These are phyloP conservation scores for Saccharomycopsis sp. DNA, from an alignment of 805 yeast species.

Conservation along the genomic window DNA sequence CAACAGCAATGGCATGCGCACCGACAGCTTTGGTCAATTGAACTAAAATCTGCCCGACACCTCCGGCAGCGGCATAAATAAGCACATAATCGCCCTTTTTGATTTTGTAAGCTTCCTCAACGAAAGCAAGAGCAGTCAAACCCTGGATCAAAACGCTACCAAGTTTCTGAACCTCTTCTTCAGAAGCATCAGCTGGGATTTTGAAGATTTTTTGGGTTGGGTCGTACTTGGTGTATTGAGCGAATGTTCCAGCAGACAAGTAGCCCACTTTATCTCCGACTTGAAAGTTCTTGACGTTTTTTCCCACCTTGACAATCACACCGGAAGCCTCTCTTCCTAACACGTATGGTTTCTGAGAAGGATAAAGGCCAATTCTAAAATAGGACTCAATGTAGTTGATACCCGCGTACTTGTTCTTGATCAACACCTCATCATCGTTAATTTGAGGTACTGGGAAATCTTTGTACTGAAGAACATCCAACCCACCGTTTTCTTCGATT, in stretches of 20 bases:
- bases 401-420: conserved; percentile 74
- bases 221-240: conserved; percentile 57
- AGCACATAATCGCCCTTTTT: conserved; percentile 64
- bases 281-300: conserved; percentile 42
- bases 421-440: conserved; percentile 49
- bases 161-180: conserved; percentile 44
- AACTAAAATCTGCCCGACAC: conserved; percentile 69
- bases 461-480: conserved; percentile 50
- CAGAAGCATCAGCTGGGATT: conserved; percentile 42
- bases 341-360: conserved; percentile 49
- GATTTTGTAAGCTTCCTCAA: conserved; percentile 58
- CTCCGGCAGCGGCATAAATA: conserved; percentile 94
- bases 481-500: conserved; percentile 49
- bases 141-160: conserved; percentile 67
- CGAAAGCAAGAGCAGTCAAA: conserved; percentile 70
- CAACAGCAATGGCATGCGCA: conserved; percentile 79
- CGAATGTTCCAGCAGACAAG: conserved; percentile 48
- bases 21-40: conserved; percentile 61
- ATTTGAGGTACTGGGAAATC: conserved; percentile 56
- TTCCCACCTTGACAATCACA: conserved; percentile 57
- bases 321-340: conserved; percentile 77
- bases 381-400: conserved; percentile 78
- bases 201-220: conserved; percentile 37
- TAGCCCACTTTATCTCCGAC: conserved; percentile 73
- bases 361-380: conserved; percentile 75